A percentile compares a stretch with the other conserved stretches of the same genome.
Evolutionary conservation across 176 grass and related monocot genomes (phyloP).

Genomic region (Rhipidocladum racemiflorum): DNA sequence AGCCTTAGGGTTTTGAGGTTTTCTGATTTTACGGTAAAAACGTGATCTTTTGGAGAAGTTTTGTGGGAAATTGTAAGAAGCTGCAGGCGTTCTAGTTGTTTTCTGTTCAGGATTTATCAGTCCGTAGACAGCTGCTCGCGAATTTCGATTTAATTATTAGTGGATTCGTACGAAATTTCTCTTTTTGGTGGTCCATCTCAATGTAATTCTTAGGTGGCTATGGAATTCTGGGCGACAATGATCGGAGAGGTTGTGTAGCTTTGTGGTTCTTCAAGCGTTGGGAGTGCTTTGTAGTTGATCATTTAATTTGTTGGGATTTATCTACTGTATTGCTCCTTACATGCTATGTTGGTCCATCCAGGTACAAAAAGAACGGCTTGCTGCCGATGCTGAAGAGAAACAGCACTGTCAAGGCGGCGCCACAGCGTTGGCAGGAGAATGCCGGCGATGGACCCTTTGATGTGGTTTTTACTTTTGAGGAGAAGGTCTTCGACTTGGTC

Average conservation of each 20-base stretch:
- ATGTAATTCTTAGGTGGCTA: not conserved
- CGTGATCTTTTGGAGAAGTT: not conserved
- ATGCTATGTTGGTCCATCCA: constrained; percentile 20
- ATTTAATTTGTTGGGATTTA: not conserved
- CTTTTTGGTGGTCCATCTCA: not conserved
- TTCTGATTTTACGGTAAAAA: not conserved
- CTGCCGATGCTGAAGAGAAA: constrained; percentile 96
- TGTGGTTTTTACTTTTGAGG: constrained; percentile 81
- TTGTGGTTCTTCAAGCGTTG: not conserved
- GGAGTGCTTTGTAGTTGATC: too few species aligned
- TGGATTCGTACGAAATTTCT: not conserved
- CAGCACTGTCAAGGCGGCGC: constrained; percentile 59
- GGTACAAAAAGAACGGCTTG: constrained; percentile 89
- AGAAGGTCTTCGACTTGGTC: constrained; percentile 81
- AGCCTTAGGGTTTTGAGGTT: not conserved
- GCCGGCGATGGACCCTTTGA: constrained; percentile 61
- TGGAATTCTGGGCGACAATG: not conserved
- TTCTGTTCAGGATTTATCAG: not conserved
- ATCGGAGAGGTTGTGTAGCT: not conserved
- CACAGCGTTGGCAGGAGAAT: constrained; percentile 90
- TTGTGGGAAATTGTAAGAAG: not conserved
- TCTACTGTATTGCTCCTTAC: not conserved
- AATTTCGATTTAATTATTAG: not conserved
- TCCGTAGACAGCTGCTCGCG: too few species aligned
- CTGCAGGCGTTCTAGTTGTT: not conserved